phyloP scores from a whole-genome alignment of 2,329 filamentous ascomycete species.

The Colletotrichum sp. region DNA sequence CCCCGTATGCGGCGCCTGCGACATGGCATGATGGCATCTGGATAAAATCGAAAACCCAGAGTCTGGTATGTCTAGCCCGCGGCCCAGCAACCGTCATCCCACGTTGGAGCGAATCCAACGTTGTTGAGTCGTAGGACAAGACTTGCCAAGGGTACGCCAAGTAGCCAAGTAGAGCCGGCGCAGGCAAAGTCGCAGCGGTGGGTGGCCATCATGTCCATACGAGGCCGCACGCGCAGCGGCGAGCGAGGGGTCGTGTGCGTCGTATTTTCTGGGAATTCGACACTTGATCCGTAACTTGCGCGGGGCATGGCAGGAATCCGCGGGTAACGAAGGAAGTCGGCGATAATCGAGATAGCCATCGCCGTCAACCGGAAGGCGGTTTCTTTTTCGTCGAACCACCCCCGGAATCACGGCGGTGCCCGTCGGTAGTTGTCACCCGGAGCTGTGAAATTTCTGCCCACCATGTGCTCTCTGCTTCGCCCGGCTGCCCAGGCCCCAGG shows the following conservation, averaged over 20 bases:
- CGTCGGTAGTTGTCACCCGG: not conserved
- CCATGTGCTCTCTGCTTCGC: not conserved
- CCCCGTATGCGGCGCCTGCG: not conserved
- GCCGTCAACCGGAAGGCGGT: not conserved
- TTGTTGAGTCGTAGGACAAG: conserved; percentile 19
- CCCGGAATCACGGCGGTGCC: not conserved
- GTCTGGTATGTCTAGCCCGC: conserved; percentile 3
- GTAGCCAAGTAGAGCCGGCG: conserved; percentile 9
- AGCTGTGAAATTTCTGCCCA: not conserved
- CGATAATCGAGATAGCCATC: not conserved
- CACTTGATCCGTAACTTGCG: not conserved
- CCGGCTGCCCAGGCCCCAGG: not conserved
- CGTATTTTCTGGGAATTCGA: not conserved
- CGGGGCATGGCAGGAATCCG: not conserved
- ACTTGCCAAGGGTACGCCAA: conserved; percentile 17
- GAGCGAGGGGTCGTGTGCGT: not conserved
- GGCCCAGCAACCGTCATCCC: conserved; percentile 6
- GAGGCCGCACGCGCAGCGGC: not conserved
- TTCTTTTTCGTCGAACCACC: not conserved
- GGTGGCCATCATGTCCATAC: conserved; percentile 8
- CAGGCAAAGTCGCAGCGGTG: conserved; percentile 13
- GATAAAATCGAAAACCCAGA: not conserved
- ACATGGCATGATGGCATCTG: conserved; percentile 3
- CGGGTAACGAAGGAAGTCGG: not conserved
- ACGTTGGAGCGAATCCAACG: conserved; percentile 5